Evolutionary conservation across 2,329 filamentous ascomycete genomes (phyloP), one percentile per base, ranked within the genome.

Genomic region (Epichloe baconii): DNA sequence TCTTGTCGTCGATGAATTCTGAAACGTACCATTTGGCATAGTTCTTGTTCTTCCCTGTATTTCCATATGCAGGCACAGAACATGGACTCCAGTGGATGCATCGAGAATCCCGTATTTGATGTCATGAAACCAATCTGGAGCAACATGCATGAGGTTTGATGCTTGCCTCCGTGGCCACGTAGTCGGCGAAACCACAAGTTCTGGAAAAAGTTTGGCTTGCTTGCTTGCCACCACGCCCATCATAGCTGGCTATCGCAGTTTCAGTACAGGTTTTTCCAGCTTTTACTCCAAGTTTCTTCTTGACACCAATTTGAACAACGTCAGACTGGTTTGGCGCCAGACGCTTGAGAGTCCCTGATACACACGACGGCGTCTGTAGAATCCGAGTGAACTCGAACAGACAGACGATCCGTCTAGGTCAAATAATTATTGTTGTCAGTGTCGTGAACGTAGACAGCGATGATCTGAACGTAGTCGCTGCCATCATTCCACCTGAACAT

Each of bases 41-140:
- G 35, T 62, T 66, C 54, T 71, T 68, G 44, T 69, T 55, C 0
- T 61, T 59, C 5, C 61, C 60, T 5, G 62, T 62, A 53, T 69
- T 69, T 2, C 77, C 77, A 74, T 76, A 80, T 3, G 71, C 76
- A 0, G 77, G 72, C 1, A 80, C 76, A 0, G 74, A 61, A 54
- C 78, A 80, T 0, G 71, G 65, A 0, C 78, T 77, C 75, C 77
- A 81, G 53, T 80, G 77, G 36, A 80, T 75, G 31, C 31, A 4
- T 31, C 8, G 58, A 82, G 80, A 31, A 80, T 80, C 0, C 78
- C 77, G 54, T 68, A 80, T 53, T 81, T 80, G 21, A 68, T 72
- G 38, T 72, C 66, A 48, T 76, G 68, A 55, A 72, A 80, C 77
- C 77, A 80, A 17, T 51, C 35, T 23, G 49, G 37, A 23, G 21